phyloP scores from a whole-genome alignment of 2,329 filamentous ascomycete species.

The Ceratocystis albifundus region DNA sequence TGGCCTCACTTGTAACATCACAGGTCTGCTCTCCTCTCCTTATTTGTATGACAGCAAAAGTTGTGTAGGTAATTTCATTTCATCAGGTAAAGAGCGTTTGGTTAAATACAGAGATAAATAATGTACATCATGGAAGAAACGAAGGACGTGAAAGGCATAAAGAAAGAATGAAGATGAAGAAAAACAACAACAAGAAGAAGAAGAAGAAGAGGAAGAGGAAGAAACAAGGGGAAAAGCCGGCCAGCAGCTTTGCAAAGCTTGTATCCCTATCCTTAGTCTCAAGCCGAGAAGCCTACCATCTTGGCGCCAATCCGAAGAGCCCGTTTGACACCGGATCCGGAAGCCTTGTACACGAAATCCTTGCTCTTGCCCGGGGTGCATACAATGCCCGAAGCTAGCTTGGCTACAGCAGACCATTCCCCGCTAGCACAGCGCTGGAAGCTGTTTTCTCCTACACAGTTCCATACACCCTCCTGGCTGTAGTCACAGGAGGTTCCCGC shows the following conservation, averaged over 20 bases:
- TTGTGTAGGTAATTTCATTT: neutral
- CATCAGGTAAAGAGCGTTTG: neutral
- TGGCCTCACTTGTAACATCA: neutral
- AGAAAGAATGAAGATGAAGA: too few relatives aligned
- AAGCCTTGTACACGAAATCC: constrained; percentile 24
- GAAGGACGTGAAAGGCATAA: too few relatives aligned
- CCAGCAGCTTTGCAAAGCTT: neutral
- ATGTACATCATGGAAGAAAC: neutral
- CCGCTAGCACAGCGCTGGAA: constrained; percentile 47
- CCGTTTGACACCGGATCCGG: constrained; percentile 22
- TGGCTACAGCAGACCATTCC: constrained; percentile 36
- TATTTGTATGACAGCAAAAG: neutral
- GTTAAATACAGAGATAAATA: constrained; percentile 3
- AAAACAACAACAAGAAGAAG: too few relatives aligned
- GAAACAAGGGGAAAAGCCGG: neutral
- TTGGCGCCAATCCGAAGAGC: constrained; percentile 24
- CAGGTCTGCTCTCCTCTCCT: too few relatives aligned
- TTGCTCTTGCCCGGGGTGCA: constrained; percentile 35
- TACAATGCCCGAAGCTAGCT: constrained; percentile 36
- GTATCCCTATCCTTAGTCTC: neutral
- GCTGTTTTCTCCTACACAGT: constrained; percentile 40
- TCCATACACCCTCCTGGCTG: constrained; percentile 40
- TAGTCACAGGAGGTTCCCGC: constrained; percentile 25
- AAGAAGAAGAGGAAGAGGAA: neutral
- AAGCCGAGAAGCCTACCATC: constrained; percentile 23